phyloP scores from a whole-genome alignment of 768 basidiomycete species.

The Tylopilus balloui region DNA sequence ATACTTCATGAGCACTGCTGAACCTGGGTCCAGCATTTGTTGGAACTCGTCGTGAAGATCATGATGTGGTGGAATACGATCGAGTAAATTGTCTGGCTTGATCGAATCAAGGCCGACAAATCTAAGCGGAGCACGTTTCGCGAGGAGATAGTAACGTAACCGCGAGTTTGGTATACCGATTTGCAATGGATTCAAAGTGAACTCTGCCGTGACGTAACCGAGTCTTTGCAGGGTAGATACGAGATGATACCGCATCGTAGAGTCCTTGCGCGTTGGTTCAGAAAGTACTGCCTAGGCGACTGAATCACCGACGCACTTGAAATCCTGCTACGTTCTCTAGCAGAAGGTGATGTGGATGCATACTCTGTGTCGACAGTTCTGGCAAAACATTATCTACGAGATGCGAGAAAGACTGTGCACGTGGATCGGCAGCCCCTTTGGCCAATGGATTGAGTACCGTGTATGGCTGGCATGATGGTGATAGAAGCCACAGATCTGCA shows the following conservation, averaged over 20 bases:
- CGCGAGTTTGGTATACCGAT: constrained; percentile 82
- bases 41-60: constrained; percentile 17
- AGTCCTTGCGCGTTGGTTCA: constrained; percentile 44
- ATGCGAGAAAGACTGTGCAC: constrained; percentile 72
- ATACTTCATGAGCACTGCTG: neutral
- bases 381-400: constrained; percentile 62
- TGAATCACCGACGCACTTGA: constrained; percentile 46
- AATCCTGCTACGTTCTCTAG: constrained; percentile 84
- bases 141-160: constrained; percentile 74
- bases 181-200: constrained; percentile 70
- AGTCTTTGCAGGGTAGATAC: constrained; percentile 47
- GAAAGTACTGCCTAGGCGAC: neutral
- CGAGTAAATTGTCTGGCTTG: constrained; percentile 34
- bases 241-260: constrained; percentile 57
- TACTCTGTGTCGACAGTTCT: constrained; percentile 39
- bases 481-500: constrained; percentile 71
- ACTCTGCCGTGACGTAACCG: constrained; percentile 56
- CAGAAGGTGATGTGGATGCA: constrained; percentile 56
- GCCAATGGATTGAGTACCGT: constrained; percentile 72
- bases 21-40: neutral
- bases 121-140: constrained; percentile 42
- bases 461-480: constrained; percentile 82
- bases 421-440: constrained; percentile 66
- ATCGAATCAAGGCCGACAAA: constrained; percentile 31
- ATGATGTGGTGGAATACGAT: constrained; percentile 18